Evolutionary conservation across 257 asterid genomes (phyloP).

Genomic region (Craterostigma plantagineum): DNA sequence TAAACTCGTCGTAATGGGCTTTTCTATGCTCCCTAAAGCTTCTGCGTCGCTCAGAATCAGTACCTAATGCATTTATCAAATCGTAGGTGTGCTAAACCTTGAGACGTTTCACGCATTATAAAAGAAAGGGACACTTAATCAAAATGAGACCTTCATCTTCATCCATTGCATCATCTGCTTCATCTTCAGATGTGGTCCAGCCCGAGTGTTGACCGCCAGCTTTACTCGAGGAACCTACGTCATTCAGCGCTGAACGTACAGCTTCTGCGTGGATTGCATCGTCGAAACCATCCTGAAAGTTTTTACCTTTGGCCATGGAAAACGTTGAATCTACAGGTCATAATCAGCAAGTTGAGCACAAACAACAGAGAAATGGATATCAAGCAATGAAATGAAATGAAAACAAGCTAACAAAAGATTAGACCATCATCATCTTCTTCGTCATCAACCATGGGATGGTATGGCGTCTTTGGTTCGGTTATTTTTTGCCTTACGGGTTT

Average conservation of each 20-base stretch:
- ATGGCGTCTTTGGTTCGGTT: constrained; percentile 12
- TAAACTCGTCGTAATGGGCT: constrained; percentile 81
- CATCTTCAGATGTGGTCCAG: constrained; percentile 91
- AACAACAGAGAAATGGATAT: not conserved
- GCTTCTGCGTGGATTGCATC: constrained; percentile 66
- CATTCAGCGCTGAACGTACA: constrained; percentile 54
- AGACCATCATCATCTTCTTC: constrained; percentile 14
- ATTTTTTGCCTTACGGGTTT: constrained; percentile 8
- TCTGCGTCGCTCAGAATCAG: constrained; percentile 30
- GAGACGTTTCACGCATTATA: not conserved
- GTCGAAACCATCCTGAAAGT: constrained; percentile 31
- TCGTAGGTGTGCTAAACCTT: not conserved
- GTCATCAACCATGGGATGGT: constrained; percentile 77
- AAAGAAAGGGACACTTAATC: constrained; percentile 1
- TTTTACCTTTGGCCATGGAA: constrained; percentile 26
- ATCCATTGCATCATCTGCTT: constrained; percentile 60
- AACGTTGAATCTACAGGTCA: constrained; percentile 38
- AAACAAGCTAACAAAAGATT: not conserved
- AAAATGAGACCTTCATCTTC: constrained; percentile 41
- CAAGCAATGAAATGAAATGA: not conserved
- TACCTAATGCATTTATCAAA: constrained; percentile 12
- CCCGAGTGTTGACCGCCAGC: constrained; percentile 32
- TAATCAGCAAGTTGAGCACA: not conserved
- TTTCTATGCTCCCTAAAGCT: constrained; percentile 67
- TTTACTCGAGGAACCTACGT: constrained; percentile 68